These are phyloP conservation scores for Coemansia sp. DNA, from an alignment of 192 early-diverging fungal genomes.

Conservation along the genomic window DNA sequence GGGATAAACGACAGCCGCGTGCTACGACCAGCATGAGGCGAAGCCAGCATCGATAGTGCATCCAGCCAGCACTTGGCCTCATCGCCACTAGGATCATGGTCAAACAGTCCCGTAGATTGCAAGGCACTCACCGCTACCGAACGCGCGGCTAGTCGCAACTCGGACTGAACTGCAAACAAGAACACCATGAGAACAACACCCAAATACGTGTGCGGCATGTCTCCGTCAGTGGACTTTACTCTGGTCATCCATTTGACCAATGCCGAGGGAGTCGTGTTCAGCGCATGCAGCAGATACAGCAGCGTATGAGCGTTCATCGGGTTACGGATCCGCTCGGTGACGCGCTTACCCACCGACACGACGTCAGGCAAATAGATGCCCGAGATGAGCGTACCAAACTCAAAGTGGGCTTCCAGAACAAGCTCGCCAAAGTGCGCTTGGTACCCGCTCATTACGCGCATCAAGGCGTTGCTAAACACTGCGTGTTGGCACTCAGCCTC, in stretches of 20 bases:
- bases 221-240: not conserved
- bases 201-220: slow-evolving; percentile 26
- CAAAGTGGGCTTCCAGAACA: slow-evolving; percentile 35
- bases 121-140: slow-evolving; percentile 15
- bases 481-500: slow-evolving; percentile 21
- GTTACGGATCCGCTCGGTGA: not conserved
- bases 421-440: slow-evolving; percentile 41
- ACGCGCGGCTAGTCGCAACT: slow-evolving; percentile 34
- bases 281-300: slow-evolving; percentile 23
- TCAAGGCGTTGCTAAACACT: slow-evolving; percentile 26
- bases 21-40: slow-evolving; percentile 28
- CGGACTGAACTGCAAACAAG: slow-evolving; percentile 32
- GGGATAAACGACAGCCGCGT: slow-evolving; percentile 9
- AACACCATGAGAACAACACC: slow-evolving; percentile 20
- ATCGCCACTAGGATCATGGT: slow-evolving; percentile 22
- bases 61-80: slow-evolving; percentile 47
- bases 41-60: slow-evolving; percentile 34
- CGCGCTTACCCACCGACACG: not conserved
- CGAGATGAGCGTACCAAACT: slow-evolving; percentile 32
- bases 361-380: slow-evolving; percentile 14
- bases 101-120: slow-evolving; percentile 35
- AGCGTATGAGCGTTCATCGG: slow-evolving; percentile 34
- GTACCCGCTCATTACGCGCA: slow-evolving; percentile 45
- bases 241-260: slow-evolving; percentile 29
- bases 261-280: slow-evolving; percentile 17